Evolutionary conservation across 148 eudicot species (phyloP), one percentile per base, ranked within the genome.

Genomic region (Camellia granthamiana): DNA sequence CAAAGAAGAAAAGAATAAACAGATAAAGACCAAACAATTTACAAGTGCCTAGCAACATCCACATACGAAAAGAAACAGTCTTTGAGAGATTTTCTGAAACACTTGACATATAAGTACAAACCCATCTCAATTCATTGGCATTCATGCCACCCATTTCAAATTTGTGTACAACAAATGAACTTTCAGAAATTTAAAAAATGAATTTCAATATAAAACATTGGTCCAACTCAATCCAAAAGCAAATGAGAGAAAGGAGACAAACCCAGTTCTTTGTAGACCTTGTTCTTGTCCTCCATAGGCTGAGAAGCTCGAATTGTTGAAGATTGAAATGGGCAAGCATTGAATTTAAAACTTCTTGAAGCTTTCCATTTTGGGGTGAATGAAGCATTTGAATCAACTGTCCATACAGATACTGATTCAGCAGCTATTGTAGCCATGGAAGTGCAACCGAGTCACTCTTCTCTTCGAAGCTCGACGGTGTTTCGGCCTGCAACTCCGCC

Each of bases 191-290:
- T 11, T 0, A 3, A 8, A 30, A 11, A 2, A 30, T 66, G 14
- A 10, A 38, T 66, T 15, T 6, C 3, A 19, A 63, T 6, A 63
- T 63, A 21, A 2, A 3, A 59, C 19, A 44, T 2, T 70, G 18
- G 74, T 18, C 74, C 55, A 41, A 23, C 78, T 61, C 78, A 61
- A 47, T 18, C 30, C 23, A 44, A 38, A 56, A 41, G 74, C 41
- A n/a, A 72, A 61, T 81, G 71, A 71, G 71, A 68, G 71, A 75
- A 41, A 59, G 59, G 64, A 77, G 71, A 81, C 85, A 52, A 74
- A 94, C 98, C 98, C 44, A 90, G 84, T 82, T 92, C 88, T 81
- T 94, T 92, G 83, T 79, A 88, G 87, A 85, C 86, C 80, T 88
- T 92, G 85, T 83, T 87, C 79, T 85, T 86, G 83, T 88, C 92